phyloP scores from a whole-genome alignment of 805 yeast species.

The Brettanomyces naardenensis region DNA sequence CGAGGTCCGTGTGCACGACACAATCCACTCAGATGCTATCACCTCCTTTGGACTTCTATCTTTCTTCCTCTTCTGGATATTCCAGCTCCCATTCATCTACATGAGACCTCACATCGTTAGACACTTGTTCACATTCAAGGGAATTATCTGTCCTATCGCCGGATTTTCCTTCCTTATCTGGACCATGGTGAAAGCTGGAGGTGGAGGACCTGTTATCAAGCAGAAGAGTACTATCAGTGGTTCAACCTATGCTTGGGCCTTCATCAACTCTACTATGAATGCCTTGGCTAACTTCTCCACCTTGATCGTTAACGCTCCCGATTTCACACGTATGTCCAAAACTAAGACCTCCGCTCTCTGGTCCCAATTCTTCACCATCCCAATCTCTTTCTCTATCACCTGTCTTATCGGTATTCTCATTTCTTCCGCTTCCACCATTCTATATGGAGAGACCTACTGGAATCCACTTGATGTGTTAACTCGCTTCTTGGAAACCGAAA shows the following conservation, averaged over 20 bases:
- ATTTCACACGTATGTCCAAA: constrained; percentile 76
- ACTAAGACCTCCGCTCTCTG: constrained; percentile 42
- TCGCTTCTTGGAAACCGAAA: constrained; percentile 46
- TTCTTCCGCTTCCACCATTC: constrained; percentile 63
- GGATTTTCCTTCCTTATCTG: constrained; percentile 79
- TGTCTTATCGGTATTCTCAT: constrained; percentile 81
- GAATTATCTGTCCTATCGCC: constrained; percentile 71
- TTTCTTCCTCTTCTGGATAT: constrained; percentile 77
- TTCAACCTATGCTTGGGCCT: constrained; percentile 72
- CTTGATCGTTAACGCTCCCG: constrained; percentile 83
- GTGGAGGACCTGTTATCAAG: constrained; percentile 65
- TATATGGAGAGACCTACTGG: constrained; percentile 73
- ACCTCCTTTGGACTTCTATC: constrained; percentile 67
- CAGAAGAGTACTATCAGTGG: constrained; percentile 48
- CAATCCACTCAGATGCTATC: constrained; percentile 38
- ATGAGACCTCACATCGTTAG: constrained; percentile 76
- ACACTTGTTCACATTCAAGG: constrained; percentile 77
- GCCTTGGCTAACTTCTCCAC: constrained; percentile 83
- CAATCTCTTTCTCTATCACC: constrained; percentile 70
- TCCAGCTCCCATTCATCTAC: constrained; percentile 72
- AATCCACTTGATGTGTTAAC: constrained; percentile 72
- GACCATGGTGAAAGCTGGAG: constrained; percentile 75
- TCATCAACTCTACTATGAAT: constrained; percentile 70
- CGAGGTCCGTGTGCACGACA: constrained; percentile 55
- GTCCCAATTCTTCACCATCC: constrained; percentile 61